Percentiles rank a stretch among this genome's conserved stretches.
Evolutionary conservation across 2,329 filamentous ascomycete genomes (phyloP).

Genomic region (Phialocephala subalpina): DNA sequence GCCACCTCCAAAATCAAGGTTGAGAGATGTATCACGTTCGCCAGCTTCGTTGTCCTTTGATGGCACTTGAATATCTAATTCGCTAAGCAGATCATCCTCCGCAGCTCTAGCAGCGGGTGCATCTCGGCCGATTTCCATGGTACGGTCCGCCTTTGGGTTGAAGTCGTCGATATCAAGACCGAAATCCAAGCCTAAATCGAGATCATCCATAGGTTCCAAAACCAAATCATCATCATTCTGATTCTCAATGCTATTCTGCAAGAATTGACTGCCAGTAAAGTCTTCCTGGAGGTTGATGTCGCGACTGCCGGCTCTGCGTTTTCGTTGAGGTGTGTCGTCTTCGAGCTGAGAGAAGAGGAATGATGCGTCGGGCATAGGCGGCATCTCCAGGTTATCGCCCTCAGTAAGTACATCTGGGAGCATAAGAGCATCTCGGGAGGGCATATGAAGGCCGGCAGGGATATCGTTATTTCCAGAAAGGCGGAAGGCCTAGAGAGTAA

Average conservation of each 20-base stretch:
- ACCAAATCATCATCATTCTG: constrained; percentile 62
- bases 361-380: constrained; percentile 88
- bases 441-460: constrained; percentile 80
- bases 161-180: constrained; percentile 62
- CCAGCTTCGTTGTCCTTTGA: constrained; percentile 60
- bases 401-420: constrained; percentile 93
- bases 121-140: constrained; percentile 90
- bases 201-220: constrained; percentile 64
- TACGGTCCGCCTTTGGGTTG: constrained; percentile 57
- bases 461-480: constrained; percentile 95
- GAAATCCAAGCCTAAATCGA: constrained; percentile 78
- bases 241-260: constrained; percentile 68
- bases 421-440: constrained; percentile 85
- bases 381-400: constrained; percentile 78
- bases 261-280: constrained; percentile 79
- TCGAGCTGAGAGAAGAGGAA: constrained; percentile 82
- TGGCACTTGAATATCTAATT: constrained; percentile 64
- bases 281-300: constrained; percentile 76
- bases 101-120: constrained; percentile 72
- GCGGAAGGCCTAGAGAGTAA: constrained; percentile 80
- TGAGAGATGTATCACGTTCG: constrained; percentile 62
- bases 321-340: constrained; percentile 64
- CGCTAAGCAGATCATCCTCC: constrained; percentile 73
- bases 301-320: constrained; percentile 64
- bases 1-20: constrained; percentile 55